phyloP scores from a whole-genome alignment of 768 basidiomycete genomes.

The Kondoa subrosea region DNA sequence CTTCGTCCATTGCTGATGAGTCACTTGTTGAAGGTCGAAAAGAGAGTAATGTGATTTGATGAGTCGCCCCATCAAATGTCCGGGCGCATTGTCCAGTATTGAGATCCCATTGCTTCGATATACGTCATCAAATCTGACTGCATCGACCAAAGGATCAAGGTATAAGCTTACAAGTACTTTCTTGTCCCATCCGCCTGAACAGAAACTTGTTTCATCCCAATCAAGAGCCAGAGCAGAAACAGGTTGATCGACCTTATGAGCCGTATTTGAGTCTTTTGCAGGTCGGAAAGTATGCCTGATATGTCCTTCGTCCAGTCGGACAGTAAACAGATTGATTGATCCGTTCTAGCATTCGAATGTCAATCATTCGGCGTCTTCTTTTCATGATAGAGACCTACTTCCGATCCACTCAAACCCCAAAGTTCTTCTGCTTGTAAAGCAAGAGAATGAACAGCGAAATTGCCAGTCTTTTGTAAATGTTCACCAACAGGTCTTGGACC shows the following conservation, averaged over 20 bases:
- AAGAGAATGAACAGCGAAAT: slow-evolving; percentile 64
- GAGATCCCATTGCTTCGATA: slow-evolving; percentile 82
- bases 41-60: slow-evolving; percentile 66
- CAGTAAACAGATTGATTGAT: slow-evolving; percentile 79
- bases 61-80: slow-evolving; percentile 60
- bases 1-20: neutral
- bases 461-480: slow-evolving; percentile 9
- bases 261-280: slow-evolving; percentile 34
- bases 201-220: slow-evolving; percentile 64
- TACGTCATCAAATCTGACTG: slow-evolving; percentile 13
- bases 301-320: slow-evolving; percentile 78
- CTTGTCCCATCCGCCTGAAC: slow-evolving; percentile 86
- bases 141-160: neutral
- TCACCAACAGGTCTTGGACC: slow-evolving; percentile 14
- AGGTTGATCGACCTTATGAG: slow-evolving; percentile 39
- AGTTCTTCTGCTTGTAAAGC: slow-evolving; percentile 82
- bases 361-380: slow-evolving; percentile 83
- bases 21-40: slow-evolving; percentile 43
- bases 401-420: slow-evolving; percentile 75
- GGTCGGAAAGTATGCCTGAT: slow-evolving; percentile 54
- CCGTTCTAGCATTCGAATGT: slow-evolving; percentile 85
- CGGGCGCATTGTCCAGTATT: slow-evolving; percentile 69
- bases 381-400: slow-evolving; percentile 49
- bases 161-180: slow-evolving; percentile 16
- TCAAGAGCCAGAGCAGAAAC: slow-evolving; percentile 70